A percentile compares a stretch with the other conserved stretches of the same genome.
Evolutionary conservation across 2,329 filamentous ascomycete genomes (phyloP).

Genomic region (Apiospora pterosperma): DNA sequence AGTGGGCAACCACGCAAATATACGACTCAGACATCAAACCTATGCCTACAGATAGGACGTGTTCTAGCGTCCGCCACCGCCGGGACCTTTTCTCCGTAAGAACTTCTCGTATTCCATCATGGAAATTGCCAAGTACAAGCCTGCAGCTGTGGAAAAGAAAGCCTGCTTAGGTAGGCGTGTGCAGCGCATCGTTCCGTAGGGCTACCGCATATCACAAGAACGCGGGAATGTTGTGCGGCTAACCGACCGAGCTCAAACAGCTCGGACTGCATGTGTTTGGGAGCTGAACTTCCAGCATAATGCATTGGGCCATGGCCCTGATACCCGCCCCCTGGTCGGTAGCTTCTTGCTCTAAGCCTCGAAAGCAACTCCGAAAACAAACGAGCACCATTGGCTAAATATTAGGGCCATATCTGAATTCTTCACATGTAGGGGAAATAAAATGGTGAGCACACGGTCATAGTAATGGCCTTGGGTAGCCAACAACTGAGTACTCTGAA

Average conservation of each 20-base stretch:
- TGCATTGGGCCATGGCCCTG: not conserved
- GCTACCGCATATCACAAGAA: not conserved
- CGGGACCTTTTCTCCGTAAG: not conserved
- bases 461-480: not conserved
- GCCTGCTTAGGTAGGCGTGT: not conserved
- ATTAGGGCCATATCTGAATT: not conserved
- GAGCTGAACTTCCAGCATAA: not conserved
- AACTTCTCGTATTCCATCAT: not conserved
- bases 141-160: not conserved
- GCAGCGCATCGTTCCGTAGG: not conserved
- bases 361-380: not conserved
- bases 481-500: not conserved
- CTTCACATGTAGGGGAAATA: not conserved
- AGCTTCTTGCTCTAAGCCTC: not conserved
- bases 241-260: not conserved
- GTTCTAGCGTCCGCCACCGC: not conserved
- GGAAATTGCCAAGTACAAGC: not conserved
- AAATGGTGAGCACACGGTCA: not conserved
- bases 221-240: not conserved
- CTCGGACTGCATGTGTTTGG: not conserved
- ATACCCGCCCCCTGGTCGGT: not conserved
- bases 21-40: not conserved
- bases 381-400: not conserved
- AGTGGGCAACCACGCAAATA: not conserved
- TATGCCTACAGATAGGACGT: not conserved